Conservation (phyloP, 192 early-diverging fungal genomes). For the Mortierella antarctica region DNA sequence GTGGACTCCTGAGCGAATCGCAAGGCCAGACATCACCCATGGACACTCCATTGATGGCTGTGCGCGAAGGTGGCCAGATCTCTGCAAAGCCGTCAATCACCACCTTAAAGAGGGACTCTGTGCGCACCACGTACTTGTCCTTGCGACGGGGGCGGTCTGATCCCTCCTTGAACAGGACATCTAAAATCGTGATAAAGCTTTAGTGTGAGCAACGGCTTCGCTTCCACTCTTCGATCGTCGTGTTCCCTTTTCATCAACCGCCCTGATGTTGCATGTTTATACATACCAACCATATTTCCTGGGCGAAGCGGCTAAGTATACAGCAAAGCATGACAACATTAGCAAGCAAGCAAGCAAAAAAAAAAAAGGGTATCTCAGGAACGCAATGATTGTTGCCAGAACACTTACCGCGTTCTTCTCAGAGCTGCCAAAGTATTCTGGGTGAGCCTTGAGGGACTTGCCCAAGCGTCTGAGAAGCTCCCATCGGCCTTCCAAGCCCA, state of each 20-base stretch:
- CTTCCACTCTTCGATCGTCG: not conserved
- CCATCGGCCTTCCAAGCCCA: constrained; percentile 82
- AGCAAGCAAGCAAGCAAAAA: not conserved
- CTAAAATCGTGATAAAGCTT: constrained; percentile 28
- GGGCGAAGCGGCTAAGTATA: constrained; percentile 67
- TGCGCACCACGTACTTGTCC: constrained; percentile 62
- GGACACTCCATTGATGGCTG: constrained; percentile 75
- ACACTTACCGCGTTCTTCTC: constrained; percentile 43
- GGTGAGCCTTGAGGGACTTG: constrained; percentile 57
- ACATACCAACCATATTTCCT: constrained; percentile 78
- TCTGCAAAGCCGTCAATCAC: constrained; percentile 80
- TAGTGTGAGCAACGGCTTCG: not conserved
- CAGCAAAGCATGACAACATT: not conserved
- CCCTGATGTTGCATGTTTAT: not conserved
- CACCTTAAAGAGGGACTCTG: constrained; percentile 82
- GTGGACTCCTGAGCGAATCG: constrained; percentile 56
- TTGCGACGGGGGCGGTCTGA: constrained; percentile 63
- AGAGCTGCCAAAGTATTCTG: constrained; percentile 67
- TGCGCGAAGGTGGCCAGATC: constrained; percentile 91
- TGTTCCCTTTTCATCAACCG: not conserved
- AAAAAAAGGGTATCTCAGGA: not conserved
- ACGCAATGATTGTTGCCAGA: not conserved
- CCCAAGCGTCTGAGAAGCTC: constrained; percentile 76
- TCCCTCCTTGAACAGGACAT: constrained; percentile 72
- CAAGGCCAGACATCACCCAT: constrained; percentile 95